A percentile compares a stretch with the other conserved stretches of the same genome.
Evolutionary conservation across 345 rosid species (phyloP).

Genomic region (Acer campestre): DNA sequence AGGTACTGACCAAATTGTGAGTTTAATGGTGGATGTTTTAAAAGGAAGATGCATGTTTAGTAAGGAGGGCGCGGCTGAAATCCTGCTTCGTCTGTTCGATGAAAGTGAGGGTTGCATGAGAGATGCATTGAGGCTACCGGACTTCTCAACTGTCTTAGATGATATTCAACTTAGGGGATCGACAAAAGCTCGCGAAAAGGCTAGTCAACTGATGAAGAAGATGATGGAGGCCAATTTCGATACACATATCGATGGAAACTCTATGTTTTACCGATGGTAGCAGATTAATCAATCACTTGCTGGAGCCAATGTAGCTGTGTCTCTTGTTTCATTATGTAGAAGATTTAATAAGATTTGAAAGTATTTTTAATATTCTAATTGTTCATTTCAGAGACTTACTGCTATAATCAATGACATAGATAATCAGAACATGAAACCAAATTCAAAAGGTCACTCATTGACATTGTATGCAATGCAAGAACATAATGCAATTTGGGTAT

Average conservation of each 20-base stretch:
- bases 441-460: not conserved
- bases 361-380: not conserved
- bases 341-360: not conserved
- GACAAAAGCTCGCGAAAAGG: slow-evolving; percentile 50
- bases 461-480: too few species aligned
- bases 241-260: slow-evolving; percentile 22
- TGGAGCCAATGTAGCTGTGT: not conserved
- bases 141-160: slow-evolving; percentile 39
- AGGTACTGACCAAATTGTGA: slow-evolving; percentile 40
- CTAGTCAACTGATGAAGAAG: slow-evolving; percentile 45
- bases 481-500: not conserved
- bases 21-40: slow-evolving; percentile 45
- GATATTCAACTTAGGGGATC: slow-evolving; percentile 65
- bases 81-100: slow-evolving; percentile 51
- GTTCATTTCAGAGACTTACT: too few species aligned
- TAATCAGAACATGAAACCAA: not conserved
- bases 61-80: slow-evolving; percentile 67
- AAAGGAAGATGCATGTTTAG: slow-evolving; percentile 56
- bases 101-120: slow-evolving; percentile 52
- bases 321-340: not conserved
- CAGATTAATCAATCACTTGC: not conserved
- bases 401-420: too few species aligned
- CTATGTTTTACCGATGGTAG: slow-evolving; percentile 24
- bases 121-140: slow-evolving; percentile 45
- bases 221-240: slow-evolving; percentile 37